These are phyloP conservation scores for Triticum dicoccoides DNA, from an alignment of 176 grass and related monocot genomes.

Conservation along the genomic window DNA sequence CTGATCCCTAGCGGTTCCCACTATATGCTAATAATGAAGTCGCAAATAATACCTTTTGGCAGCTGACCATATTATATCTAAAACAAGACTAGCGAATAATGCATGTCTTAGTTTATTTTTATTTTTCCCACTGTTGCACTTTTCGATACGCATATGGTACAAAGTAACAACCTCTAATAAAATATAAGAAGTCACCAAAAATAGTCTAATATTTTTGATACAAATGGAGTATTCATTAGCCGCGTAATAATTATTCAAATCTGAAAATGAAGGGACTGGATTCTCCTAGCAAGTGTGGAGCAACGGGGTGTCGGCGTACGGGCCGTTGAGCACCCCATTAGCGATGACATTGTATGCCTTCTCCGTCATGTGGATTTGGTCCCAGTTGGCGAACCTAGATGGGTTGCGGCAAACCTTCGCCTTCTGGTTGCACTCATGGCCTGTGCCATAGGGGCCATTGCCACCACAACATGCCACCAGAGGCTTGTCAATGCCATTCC, in stretches of 20 bases:
- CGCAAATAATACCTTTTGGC: no score
- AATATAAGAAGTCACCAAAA: no score
- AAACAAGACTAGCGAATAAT: no score
- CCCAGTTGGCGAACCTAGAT: slow-evolving; percentile 30
- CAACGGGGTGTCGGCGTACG: slow-evolving; percentile 24
- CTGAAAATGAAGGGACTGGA: background rate
- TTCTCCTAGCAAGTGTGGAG: background rate
- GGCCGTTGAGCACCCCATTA: slow-evolving; percentile 24
- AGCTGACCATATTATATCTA: no score
- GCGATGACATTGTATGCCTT: slow-evolving; percentile 30
- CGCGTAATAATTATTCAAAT: background rate
- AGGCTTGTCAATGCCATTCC: slow-evolving; percentile 22
- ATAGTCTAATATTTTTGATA: no score
- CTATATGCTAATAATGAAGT: no score
- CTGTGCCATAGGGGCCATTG: background rate
- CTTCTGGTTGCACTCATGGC: background rate
- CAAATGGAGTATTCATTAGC: background rate
- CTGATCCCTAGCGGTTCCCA: no score
- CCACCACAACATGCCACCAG: slow-evolving; percentile 40
- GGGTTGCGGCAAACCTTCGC: slow-evolving; percentile 26
- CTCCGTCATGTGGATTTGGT: slow-evolving; percentile 44
- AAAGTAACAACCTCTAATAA: no score
- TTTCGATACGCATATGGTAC: no score
- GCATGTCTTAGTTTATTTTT: no score
- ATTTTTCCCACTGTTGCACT: no score